Base-by-base conservation (phyloP, 768 basidiomycete species). In the Hericium coralloides region DNA sequence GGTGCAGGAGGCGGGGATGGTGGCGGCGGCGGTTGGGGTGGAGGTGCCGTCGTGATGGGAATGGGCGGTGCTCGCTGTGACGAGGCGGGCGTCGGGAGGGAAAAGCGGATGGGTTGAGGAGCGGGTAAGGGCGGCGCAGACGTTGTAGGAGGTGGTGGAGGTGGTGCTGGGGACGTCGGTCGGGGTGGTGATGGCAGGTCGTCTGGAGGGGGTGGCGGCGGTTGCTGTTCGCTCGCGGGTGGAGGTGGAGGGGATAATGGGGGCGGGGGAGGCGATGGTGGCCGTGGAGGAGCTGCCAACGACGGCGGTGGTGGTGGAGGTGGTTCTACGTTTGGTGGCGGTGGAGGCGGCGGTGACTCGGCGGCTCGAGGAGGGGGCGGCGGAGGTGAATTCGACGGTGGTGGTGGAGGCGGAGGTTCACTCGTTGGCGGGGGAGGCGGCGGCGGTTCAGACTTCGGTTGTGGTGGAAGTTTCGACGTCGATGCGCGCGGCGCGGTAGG, bases 381-480 rank as follows among this genome's bases (percentile, higher is more conserved):
- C 2, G 67, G 65, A 2, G 67, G 63, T 4, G 62, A 65, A 20
- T 63, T 61, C 15, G 53, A 43, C 14, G 60, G 68, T 38, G 67
- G 70, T 2, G 69, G 59, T 41, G 67, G 64, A 26, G 71, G 57
- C 23, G 66, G 64, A 37, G 60, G 60, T 22, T 64, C 60, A 10
- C 68, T 59, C 9, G 70, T 58, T 4, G 71, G 66, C 48, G 73
- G 63, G 3, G 72, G 53, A 31, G 70, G 64, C 0, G 68, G 70
- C 8, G 74, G 69, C n/a, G 60, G 61, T 20, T 62, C 61, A 22
- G 55, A 60, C 17, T 55, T 49, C 3, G 60, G 61, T 17, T 60
- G 61, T 14, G 61, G 61, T 39, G 59, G 61, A n/a, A 55, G 59
- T 4, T 63, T 65, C 9, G 55, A 57, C 31, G 68, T 45, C 7